Conservation (phyloP, 345 rosid species). For the Odontarrhena argentea region DNA sequence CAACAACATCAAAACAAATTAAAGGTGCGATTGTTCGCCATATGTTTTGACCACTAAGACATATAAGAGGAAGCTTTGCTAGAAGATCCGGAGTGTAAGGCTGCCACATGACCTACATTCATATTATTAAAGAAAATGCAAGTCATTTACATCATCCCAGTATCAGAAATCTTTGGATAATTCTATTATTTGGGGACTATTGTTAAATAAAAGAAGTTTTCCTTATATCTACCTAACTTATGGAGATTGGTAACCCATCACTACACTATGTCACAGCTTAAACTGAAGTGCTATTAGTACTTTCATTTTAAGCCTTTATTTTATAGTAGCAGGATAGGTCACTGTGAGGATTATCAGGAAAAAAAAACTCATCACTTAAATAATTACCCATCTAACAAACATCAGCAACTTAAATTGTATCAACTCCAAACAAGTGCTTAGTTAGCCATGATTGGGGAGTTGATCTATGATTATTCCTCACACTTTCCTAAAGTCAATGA, state of each 20-base stretch:
- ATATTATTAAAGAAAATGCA: constrained; percentile 15
- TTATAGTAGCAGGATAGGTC: background rate
- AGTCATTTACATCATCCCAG: constrained; percentile 10
- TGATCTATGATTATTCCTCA: constrained; percentile 3
- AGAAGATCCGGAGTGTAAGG: constrained; percentile 42
- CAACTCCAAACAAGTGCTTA: constrained; percentile 4
- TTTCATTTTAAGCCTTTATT: background rate
- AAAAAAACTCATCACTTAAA: background rate
- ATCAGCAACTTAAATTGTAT: background rate
- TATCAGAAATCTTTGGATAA: constrained; percentile 5
- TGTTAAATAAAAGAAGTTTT: background rate
- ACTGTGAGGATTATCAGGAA: background rate
- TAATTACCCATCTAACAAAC: background rate
- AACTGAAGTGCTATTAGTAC: constrained; percentile 9
- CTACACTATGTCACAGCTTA: constrained; percentile 10
- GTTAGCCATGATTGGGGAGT: background rate
- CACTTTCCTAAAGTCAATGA: background rate
- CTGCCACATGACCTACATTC: constrained; percentile 44
- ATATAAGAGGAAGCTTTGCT: constrained; percentile 41
- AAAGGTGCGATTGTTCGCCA: constrained; percentile 43
- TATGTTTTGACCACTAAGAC: constrained; percentile 44
- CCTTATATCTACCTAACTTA: background rate
- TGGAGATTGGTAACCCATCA: background rate
- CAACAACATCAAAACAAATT: constrained; percentile 46
- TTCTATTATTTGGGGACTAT: background rate